Evolutionary conservation across 2,329 filamentous ascomycete genomes (phyloP), one percentile per base, ranked within the genome.

Genomic region (Dactylellina cionopaga): DNA sequence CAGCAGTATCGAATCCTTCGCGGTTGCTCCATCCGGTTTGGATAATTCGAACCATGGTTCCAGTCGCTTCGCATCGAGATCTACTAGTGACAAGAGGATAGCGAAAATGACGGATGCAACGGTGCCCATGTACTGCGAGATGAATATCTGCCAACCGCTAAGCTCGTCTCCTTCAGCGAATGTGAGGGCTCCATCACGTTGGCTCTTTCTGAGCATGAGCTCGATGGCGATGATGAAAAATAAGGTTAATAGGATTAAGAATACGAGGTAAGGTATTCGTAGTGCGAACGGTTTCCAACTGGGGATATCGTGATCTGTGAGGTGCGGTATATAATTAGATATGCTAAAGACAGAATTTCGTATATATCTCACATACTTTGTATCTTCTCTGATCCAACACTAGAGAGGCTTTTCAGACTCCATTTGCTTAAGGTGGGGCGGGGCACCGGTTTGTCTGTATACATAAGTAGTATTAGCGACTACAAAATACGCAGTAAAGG

Each of bases 21-120:
- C 85, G 0, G 74, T 75, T 0, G 84, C 84, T 0, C 86, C 86
- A 0, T 76, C 74, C 0, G 75, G 11, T 7, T 81, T 83, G 0
- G 85, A 87, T 0, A 89, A 60, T 19, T 88, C 85, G 9, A 87
- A 83, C 80, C 84, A 89, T 0, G 87, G 87, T 31, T 89, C 86
- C 46, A 89, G 79, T 0, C 87, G 75, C 65, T 87, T 87, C 0
- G 82, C 79, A 33, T 89, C 85, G 0, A 89, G 76, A 54, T 89
- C 87, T 0, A 88, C 81, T 85, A 86, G 87, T 1, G 81, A 82
- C 86, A 86, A 89, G 0, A 84, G 46, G 0, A 88, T 80, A 37
- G 85, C 85, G 72, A 86, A 88, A 0, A 85, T 5, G 0, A 88
- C 83, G 0, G 86, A 83, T 0, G 87, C 54, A 0, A 88, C 80